Evolutionary conservation across 2,329 filamentous ascomycete genomes (phyloP), one percentile per base, ranked within the genome.

Genomic region (Metarhizium guizhouense): DNA sequence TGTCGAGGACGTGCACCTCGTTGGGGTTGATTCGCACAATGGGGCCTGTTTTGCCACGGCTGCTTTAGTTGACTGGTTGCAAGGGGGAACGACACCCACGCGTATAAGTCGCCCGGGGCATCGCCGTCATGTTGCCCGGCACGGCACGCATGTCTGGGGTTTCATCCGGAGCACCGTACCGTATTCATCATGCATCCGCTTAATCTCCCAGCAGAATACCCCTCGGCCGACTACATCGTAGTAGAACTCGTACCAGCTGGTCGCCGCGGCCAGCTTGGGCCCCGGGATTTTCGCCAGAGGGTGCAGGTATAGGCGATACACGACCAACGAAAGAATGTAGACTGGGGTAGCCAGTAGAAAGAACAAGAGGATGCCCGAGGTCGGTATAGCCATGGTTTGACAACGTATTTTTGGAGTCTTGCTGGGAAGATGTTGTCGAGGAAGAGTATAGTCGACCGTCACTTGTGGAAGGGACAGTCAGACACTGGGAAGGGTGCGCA

Each of bases 101-200:
- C 25, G 25, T 25, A 4, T 25, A 25, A 25, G 25, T 25, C 25
- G 25, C 25, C 25, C 25, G 25, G 25, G 25, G 25, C 25, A 25
- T 25, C 25, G 25, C 25, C 25, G 25, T 25, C 25, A 25, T 4
- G 25, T 25, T 25, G 25, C 25, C 25, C 25, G 25, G 32, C 32
- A 32, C 30, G 4, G 30, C 30, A 11, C 32, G 32, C 32, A 11
- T 34, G 32, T 11, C 32, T 34, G 32, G 0, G 6, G 32, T 34
- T 34, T 34, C 32, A 2, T 10, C 32, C 32, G 32, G 32, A 34
- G 3, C 6, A 3, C 6, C 32, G 18, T 49, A 69, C 69, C 71
- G 56, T 72, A 72, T 59, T 63, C 57, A 42, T 65, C 60, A 59
- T 74, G 72, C 54, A 73, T 59, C 47, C 63, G 57, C 45, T 64